Conservation (phyloP, 139 green algal species). For the Closterium sp. region DNA sequence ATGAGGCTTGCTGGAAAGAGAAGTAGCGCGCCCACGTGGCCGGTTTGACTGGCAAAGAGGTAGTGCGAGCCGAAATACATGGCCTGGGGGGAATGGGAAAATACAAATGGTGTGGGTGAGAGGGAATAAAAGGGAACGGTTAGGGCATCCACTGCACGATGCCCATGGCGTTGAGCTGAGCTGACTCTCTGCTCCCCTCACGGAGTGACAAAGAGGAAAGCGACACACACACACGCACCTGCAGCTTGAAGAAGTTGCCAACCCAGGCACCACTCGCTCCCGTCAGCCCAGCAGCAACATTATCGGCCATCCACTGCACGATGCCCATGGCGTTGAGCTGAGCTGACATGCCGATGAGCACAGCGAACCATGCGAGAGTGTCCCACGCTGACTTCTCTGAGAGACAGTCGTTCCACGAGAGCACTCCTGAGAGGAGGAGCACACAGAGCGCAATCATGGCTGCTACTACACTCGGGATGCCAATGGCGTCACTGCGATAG, state of each 20-base stretch:
- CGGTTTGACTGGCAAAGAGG: constrained; percentile 94
- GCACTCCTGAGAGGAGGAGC: constrained; percentile 82
- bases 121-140: too few relatives aligned
- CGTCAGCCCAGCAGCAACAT: constrained; percentile 23
- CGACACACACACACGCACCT: constrained; percentile 15
- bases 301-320: constrained; percentile 41
- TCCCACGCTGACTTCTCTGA: constrained; percentile 93
- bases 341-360: constrained; percentile 68
- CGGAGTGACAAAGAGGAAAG: too few relatives aligned
- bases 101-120: too few relatives aligned
- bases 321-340: constrained; percentile 43
- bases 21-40: constrained; percentile 81
- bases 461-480: constrained; percentile 85
- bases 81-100: not conserved
- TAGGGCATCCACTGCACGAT: constrained; percentile 61
- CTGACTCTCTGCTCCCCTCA: constrained; percentile 76
- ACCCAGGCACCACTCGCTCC: constrained; percentile 73
- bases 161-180: constrained; percentile 70
- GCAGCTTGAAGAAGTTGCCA: constrained; percentile 77
- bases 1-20: not conserved
- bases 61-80: constrained; percentile 94
- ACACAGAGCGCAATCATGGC: constrained; percentile 90
- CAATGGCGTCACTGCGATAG: constrained; percentile 56
- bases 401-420: constrained; percentile 86
- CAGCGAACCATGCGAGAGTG: constrained; percentile 91